Conservation (phyloP, 75 land plant species). For the Selaginella tamariscina region DNA sequence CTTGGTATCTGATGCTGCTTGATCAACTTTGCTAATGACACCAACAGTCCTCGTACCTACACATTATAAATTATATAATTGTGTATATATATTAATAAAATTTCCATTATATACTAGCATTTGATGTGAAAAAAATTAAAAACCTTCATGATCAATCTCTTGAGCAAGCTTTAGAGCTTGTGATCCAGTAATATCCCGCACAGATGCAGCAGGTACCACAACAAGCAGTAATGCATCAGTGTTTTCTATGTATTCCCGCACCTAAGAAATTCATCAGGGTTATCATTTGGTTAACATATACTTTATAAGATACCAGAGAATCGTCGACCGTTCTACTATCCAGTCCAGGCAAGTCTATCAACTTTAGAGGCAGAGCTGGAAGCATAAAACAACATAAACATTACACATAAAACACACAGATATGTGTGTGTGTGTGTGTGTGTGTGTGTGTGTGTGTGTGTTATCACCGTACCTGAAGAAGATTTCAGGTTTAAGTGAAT, state of each 20-base stretch:
- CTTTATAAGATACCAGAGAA: neutral
- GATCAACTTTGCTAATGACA: conserved; percentile 94
- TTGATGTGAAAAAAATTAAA: neutral
- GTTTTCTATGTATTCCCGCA: neutral
- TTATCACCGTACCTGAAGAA: conserved; percentile 3
- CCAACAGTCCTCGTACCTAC: conserved; percentile 88
- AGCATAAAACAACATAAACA: too few species aligned
- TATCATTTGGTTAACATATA: neutral
- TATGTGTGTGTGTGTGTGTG: too few species aligned
- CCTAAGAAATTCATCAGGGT: neutral
- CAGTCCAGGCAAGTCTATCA: conserved; percentile 7
- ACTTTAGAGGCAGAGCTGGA: conserved; percentile 5
- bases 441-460: too few species aligned
- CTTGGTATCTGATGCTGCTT: conserved; percentile 78
- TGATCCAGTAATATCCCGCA: conserved; percentile 9
- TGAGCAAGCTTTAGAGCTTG: conserved; percentile 1
- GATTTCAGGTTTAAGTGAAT: neutral
- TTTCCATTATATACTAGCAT: too few species aligned
- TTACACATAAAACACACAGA: too few species aligned
- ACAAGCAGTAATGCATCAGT: conserved; percentile 1
- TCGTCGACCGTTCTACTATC: conserved; percentile 2
- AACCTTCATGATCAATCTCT: conserved; percentile 11
- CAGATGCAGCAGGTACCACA: neutral
- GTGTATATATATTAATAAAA: too few species aligned
- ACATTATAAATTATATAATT: neutral